Percentiles rank a stretch among this genome's conserved stretches.
Evolutionary conservation across 192 early-diverging fungal genomes (phyloP).

Genomic region (Coemansia sp.): DNA sequence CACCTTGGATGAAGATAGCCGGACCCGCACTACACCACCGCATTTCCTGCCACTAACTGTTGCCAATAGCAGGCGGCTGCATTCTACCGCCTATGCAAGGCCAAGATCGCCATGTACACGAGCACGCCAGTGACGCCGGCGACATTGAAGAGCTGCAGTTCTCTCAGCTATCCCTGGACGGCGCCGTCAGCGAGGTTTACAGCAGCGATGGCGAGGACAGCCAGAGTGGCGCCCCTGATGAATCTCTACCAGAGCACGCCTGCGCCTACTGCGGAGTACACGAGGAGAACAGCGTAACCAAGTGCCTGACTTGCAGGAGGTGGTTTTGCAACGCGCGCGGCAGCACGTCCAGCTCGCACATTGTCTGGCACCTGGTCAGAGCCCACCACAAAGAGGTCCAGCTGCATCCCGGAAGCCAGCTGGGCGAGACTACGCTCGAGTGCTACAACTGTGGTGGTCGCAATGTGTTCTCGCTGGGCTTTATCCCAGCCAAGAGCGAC

Average conservation of each 20-base stretch:
- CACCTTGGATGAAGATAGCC: background rate
- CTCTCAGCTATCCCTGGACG: slow-evolving; percentile 33
- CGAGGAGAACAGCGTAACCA: slow-evolving; percentile 81
- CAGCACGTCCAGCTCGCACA: slow-evolving; percentile 90
- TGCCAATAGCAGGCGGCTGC: background rate
- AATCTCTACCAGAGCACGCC: slow-evolving; percentile 75
- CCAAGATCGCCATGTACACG: background rate
- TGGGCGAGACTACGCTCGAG: slow-evolving; percentile 94
- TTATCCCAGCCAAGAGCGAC: slow-evolving; percentile 98
- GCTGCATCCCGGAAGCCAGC: slow-evolving; percentile 89
- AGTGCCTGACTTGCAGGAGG: slow-evolving; percentile 89
- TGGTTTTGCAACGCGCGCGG: slow-evolving; percentile 99
- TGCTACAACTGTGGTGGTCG: slow-evolving; percentile 97
- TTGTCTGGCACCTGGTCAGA: slow-evolving; percentile 92
- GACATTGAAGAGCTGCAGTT: slow-evolving; percentile 34
- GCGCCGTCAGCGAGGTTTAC: slow-evolving; percentile 10
- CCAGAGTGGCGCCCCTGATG: slow-evolving; percentile 50
- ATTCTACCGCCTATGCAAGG: background rate
- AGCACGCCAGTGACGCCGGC: slow-evolving; percentile 4
- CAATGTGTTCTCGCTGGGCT: slow-evolving; percentile 96
- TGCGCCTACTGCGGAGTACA: slow-evolving; percentile 97
- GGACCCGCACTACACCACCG: background rate
- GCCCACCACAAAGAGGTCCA: slow-evolving; percentile 95
- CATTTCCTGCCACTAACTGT: background rate
- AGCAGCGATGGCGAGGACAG: slow-evolving; percentile 60